Evolutionary conservation across 2,329 filamentous ascomycete species (phyloP).

Genomic region (Neopestalotiopsis sp.): DNA sequence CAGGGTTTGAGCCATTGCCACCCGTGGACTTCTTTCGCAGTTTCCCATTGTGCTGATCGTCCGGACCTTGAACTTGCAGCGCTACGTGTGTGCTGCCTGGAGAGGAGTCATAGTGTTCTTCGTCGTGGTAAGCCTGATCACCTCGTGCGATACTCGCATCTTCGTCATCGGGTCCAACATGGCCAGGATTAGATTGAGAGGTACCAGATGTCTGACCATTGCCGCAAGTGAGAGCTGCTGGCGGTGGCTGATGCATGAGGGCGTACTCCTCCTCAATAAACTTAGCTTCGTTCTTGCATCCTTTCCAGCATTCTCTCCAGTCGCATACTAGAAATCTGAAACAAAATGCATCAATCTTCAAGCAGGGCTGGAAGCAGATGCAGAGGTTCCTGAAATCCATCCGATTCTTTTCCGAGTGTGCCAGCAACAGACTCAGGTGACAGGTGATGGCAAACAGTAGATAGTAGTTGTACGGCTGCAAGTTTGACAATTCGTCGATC

Average conservation of each 20-base stretch:
- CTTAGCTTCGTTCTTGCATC: conserved; percentile 87
- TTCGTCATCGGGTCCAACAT: conserved; percentile 25
- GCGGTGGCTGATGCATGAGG: conserved; percentile 63
- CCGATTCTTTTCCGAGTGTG: conserved; percentile 94
- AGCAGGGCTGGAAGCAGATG: conserved; percentile 96
- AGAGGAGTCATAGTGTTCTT: conserved; percentile 67
- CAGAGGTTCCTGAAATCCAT: conserved; percentile 97
- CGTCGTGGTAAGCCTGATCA: conserved; percentile 27
- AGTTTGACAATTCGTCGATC: conserved; percentile 87
- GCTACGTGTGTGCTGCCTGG: conserved; percentile 68
- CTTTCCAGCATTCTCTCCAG: conserved; percentile 97
- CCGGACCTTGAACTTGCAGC: conserved; percentile 30
- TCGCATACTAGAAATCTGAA: conserved; percentile 95
- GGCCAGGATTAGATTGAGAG: conserved; percentile 17
- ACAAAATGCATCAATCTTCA: conserved; percentile 94
- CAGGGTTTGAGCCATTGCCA: conserved; percentile 49
- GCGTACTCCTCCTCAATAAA: conserved; percentile 75
- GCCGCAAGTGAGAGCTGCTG: conserved; percentile 47
- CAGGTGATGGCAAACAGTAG: conserved; percentile 97
- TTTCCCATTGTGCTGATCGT: conserved; percentile 39
- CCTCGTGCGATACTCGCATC: conserved; percentile 35
- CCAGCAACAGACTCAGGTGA: conserved; percentile 88
- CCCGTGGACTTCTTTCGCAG: conserved; percentile 52
- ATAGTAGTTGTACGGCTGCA: conserved; percentile 98
- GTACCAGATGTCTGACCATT: not conserved